Conservation (phyloP, 2,329 filamentous ascomycete species). For the Ceratocystis huliohia region DNA sequence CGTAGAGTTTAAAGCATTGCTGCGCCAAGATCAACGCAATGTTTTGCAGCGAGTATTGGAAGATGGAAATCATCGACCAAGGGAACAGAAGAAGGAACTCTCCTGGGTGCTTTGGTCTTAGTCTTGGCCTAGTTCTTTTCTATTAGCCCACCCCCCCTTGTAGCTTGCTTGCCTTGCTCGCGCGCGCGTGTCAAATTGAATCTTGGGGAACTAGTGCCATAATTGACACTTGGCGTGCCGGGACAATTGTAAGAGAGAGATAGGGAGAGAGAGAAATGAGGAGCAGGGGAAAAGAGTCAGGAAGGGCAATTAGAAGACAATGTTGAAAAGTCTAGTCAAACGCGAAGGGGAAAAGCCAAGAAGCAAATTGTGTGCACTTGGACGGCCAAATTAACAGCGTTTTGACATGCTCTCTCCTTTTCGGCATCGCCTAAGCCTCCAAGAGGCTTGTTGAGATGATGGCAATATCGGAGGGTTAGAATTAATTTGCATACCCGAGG, state of each 20-base stretch:
- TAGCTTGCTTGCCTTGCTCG: neutral
- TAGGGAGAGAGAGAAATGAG: neutral
- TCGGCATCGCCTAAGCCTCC: neutral
- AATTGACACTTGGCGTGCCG: conserved; percentile 6
- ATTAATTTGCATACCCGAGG: neutral
- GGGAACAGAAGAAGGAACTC: neutral
- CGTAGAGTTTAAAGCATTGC: no score
- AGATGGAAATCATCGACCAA: neutral
- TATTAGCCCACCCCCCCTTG: neutral
- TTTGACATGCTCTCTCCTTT: neutral
- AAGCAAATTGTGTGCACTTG: neutral
- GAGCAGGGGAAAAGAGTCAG: neutral
- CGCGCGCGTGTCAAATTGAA: neutral
- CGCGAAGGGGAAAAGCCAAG: neutral
- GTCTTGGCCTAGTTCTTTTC: no score
- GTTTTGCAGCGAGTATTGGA: conserved; percentile 6
- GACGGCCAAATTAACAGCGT: neutral
- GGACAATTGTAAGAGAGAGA: neutral
- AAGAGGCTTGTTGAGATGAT: neutral
- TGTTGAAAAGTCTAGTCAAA: neutral
- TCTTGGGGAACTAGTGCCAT: neutral
- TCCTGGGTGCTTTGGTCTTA: no score
- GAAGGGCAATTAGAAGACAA: no score
- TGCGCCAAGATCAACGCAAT: neutral
- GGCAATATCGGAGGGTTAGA: neutral